phyloP scores from a whole-genome alignment of 2,329 filamentous ascomycete species.

The Rasamsonia emersonii region DNA sequence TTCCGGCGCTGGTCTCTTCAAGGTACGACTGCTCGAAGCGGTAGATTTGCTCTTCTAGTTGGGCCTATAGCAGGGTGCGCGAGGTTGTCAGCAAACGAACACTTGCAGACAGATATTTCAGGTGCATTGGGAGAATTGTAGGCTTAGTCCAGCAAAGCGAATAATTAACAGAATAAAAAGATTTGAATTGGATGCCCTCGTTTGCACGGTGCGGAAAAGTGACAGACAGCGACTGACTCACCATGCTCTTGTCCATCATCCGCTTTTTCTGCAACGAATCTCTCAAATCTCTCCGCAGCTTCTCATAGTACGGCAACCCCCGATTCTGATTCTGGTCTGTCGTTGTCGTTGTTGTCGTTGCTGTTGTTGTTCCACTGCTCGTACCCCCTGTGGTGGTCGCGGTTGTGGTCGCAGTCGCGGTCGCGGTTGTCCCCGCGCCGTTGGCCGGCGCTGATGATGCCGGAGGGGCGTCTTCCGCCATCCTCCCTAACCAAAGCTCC shows the following conservation, averaged over 20 bases:
- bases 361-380: conserved; percentile 8
- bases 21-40: conserved; percentile 81
- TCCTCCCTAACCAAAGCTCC: conserved; percentile 12
- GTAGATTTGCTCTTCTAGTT: conserved; percentile 71
- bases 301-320: conserved; percentile 61
- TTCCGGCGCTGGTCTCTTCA: conserved; percentile 77
- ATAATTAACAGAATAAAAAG: too few species aligned
- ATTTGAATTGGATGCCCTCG: too few species aligned
- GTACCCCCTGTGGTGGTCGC: conserved; percentile 9
- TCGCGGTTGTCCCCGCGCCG: background rate
- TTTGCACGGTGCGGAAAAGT: too few species aligned
- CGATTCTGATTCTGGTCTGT: conserved; percentile 24
- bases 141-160: too few species aligned
- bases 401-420: conserved; percentile 11
- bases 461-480: conserved; percentile 36
- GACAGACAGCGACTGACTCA: too few species aligned
- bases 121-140: background rate
- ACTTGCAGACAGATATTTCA: too few species aligned
- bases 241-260: conserved; percentile 52
- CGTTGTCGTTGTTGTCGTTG: conserved; percentile 8
- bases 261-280: conserved; percentile 59
- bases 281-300: conserved; percentile 58
- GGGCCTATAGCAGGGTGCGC: conserved; percentile 30
- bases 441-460: conserved; percentile 13
- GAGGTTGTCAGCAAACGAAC: background rate